Evolutionary conservation across 2,329 filamentous ascomycete species (phyloP).

Genomic region (Colletotrichum tamarilloi): DNA sequence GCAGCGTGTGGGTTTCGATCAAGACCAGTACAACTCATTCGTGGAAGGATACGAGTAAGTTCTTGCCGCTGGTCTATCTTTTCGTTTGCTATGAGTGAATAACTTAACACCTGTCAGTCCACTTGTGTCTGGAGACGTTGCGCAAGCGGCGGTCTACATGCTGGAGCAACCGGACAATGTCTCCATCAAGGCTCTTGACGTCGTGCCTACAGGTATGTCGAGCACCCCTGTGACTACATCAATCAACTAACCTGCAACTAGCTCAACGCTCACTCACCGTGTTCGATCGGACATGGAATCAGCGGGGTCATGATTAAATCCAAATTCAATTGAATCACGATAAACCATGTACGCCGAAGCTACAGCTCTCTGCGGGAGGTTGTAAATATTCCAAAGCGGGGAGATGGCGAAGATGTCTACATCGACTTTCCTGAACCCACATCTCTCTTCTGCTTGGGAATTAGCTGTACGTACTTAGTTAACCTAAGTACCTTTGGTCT

Average conservation of each 20-base stretch:
- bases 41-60: constrained; percentile 53
- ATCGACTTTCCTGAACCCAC: no score
- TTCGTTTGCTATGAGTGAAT: no score
- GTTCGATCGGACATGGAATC: constrained; percentile 45
- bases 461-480: no score
- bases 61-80: no score
- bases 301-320: not conserved
- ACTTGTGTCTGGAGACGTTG: constrained; percentile 54
- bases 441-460: no score
- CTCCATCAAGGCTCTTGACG: constrained; percentile 56
- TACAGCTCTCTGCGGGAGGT: no score
- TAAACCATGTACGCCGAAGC: no score
- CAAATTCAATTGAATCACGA: no score
- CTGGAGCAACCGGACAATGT: constrained; percentile 49
- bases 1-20: constrained; percentile 56
- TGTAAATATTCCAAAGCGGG: no score
- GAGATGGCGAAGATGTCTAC: no score
- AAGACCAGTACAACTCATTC: constrained; percentile 53
- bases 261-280: constrained; percentile 45
- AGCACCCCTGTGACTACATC: not conserved
- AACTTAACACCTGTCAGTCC: constrained; percentile 38
- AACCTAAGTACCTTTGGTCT: no score
- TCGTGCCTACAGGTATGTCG: constrained; percentile 50
- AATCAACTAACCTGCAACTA: not conserved
- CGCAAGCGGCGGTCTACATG: constrained; percentile 55